phyloP scores from a whole-genome alignment of 2,329 filamentous ascomycete species.

The Thyridium curvatum region DNA sequence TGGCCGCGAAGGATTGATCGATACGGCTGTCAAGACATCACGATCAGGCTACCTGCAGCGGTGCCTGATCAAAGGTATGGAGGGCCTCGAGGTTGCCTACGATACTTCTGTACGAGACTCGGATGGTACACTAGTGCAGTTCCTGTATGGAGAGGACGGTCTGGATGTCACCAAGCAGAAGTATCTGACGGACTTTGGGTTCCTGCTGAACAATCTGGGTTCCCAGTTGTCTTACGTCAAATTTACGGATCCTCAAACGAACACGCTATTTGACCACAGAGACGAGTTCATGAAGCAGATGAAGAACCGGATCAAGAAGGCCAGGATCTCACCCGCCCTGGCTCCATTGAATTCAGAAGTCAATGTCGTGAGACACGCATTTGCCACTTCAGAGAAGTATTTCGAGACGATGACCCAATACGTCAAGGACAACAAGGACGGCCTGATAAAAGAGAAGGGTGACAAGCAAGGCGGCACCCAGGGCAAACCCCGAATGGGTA shows the following conservation, averaged over 20 bases:
- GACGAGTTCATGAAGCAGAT: constrained; percentile 66
- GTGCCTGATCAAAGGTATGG: constrained; percentile 98
- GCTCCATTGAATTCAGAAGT: constrained; percentile 72
- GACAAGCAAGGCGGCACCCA: constrained; percentile 20
- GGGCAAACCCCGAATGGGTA: constrained; percentile 29
- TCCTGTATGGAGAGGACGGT: constrained; percentile 94
- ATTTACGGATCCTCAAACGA: constrained; percentile 45
- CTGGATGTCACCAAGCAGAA: constrained; percentile 92
- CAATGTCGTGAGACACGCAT: constrained; percentile 71
- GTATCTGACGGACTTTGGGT: constrained; percentile 84
- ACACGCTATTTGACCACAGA: constrained; percentile 43
- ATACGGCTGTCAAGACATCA: constrained; percentile 97
- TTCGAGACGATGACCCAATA: constrained; percentile 68
- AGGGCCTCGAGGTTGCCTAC: constrained; percentile 86
- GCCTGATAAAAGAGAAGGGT: constrained; percentile 47
- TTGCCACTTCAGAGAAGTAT: constrained; percentile 86
- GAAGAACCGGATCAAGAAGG: constrained; percentile 74
- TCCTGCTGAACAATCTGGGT: constrained; percentile 77
- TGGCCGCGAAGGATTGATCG: constrained; percentile 94
- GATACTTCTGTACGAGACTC: constrained; percentile 91
- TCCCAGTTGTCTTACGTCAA: constrained; percentile 74
- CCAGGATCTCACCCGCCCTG: constrained; percentile 48
- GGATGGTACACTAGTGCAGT: constrained; percentile 89
- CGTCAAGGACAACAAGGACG: constrained; percentile 67
- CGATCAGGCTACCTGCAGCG: constrained; percentile 94